These are phyloP conservation scores for Seiridium cupressi DNA, from an alignment of 2,329 filamentous ascomycete genomes.

Conservation along the genomic window DNA sequence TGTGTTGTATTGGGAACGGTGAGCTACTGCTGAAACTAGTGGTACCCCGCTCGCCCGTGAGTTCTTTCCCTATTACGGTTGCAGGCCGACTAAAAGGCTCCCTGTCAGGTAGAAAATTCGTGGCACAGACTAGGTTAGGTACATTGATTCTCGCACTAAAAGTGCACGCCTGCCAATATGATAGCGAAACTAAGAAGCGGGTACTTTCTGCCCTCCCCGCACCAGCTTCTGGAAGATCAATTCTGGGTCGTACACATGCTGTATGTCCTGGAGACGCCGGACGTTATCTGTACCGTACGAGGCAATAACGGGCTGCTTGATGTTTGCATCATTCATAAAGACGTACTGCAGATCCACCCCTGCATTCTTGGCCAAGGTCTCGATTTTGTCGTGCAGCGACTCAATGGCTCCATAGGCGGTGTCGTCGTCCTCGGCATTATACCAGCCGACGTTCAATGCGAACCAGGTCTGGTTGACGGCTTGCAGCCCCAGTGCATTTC, in stretches of 20 bases:
- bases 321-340: not conserved
- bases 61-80: no score
- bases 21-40: no score
- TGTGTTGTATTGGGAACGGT: no score
- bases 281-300: not conserved
- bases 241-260: not conserved
- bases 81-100: no score
- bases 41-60: no score
- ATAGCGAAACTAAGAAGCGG: no score
- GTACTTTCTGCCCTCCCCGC: no score
- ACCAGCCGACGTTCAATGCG: constrained; percentile 4
- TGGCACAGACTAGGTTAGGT: no score
- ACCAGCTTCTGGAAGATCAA: not conserved
- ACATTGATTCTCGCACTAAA: no score
- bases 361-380: not conserved
- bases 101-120: no score
- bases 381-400: not conserved
- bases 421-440: constrained; percentile 8
- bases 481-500: constrained; percentile 10
- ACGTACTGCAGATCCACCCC: not conserved
- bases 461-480: constrained; percentile 12
- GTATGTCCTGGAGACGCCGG: not conserved
- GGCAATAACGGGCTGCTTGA: not conserved
- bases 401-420: not conserved
- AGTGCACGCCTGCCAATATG: no score